phyloP scores from a whole-genome alignment of 139 green algal genomes.

The Trebouxia sp. region DNA sequence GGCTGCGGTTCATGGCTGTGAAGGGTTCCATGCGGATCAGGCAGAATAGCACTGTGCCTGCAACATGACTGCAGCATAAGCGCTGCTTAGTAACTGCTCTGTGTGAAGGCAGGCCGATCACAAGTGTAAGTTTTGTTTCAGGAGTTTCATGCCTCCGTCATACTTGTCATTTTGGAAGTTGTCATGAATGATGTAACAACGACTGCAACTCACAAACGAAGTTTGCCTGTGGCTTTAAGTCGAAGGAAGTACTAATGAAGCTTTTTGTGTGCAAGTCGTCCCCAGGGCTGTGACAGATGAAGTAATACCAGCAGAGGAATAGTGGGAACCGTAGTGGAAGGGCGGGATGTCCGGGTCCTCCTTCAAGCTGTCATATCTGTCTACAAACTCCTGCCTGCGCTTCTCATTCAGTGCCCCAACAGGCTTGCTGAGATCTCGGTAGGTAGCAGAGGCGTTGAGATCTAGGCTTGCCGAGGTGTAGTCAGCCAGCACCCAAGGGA shows the following conservation, averaged over 20 bases:
- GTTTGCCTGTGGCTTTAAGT: no score
- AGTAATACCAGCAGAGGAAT: slow-evolving; percentile 73
- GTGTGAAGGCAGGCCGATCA: not conserved
- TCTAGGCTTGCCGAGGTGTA: slow-evolving; percentile 76
- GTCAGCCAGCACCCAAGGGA: slow-evolving; percentile 91
- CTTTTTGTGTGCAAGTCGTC: no score
- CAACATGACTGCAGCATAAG: not conserved
- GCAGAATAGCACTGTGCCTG: not conserved
- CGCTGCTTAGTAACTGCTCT: not conserved
- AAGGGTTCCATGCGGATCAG: slow-evolving; percentile 53
- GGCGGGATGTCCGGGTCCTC: slow-evolving; percentile 50
- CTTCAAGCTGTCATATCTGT: slow-evolving; percentile 44
- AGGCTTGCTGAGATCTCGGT: slow-evolving; percentile 87
- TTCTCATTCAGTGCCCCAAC: slow-evolving; percentile 85
- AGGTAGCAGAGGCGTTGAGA: slow-evolving; percentile 67
- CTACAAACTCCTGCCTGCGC: slow-evolving; percentile 72
- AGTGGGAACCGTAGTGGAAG: slow-evolving; percentile 95
- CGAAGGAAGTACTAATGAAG: no score
- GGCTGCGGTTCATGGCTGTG: slow-evolving; percentile 32
- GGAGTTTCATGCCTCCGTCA: no score
- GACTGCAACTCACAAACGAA: no score
- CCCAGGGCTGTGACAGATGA: not conserved
- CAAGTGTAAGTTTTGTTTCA: no score
- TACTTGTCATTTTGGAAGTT: no score
- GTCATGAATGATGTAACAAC: no score